phyloP scores from a whole-genome alignment of 164 flowering plant species.

The Vitis rupestris region DNA sequence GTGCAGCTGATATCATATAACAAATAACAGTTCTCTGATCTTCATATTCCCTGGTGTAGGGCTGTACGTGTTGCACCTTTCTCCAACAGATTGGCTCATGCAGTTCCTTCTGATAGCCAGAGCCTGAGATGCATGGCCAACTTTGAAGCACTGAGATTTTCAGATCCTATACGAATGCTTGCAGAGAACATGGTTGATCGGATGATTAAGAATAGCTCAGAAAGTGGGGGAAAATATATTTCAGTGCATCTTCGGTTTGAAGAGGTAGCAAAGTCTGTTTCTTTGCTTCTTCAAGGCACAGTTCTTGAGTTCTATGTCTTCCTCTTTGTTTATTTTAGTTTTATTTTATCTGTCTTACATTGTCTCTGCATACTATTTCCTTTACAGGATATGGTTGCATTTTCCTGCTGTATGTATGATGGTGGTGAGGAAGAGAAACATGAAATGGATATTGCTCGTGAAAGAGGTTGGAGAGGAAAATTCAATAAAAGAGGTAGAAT shows the following conservation, averaged over 20 bases:
- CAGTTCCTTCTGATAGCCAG: slow-evolving; percentile 73
- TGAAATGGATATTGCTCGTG: slow-evolving; percentile 93
- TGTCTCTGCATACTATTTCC: neutral
- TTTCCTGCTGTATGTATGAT: slow-evolving; percentile 95
- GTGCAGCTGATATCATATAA: neutral
- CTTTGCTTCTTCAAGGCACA: neutral
- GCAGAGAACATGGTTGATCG: slow-evolving; percentile 85
- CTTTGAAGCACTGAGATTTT: slow-evolving; percentile 82
- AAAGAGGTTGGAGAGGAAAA: slow-evolving; percentile 92
- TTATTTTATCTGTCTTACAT: neutral
- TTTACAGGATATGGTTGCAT: slow-evolving; percentile 94
- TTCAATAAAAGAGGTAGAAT: slow-evolving; percentile 74
- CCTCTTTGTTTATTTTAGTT: neutral
- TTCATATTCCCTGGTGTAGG: slow-evolving; percentile 35
- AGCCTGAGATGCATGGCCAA: slow-evolving; percentile 85
- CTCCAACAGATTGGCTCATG: slow-evolving; percentile 88
- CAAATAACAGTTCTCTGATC: slow-evolving; percentile 2
- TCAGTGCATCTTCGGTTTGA: slow-evolving; percentile 98
- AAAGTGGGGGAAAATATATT: slow-evolving; percentile 73
- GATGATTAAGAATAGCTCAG: slow-evolving; percentile 71
- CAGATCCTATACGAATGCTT: slow-evolving; percentile 68
- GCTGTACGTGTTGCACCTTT: slow-evolving; percentile 98
- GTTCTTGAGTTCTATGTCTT: neutral
- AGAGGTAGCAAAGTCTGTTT: slow-evolving; percentile 44
- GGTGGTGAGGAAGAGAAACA: slow-evolving; percentile 92